These are phyloP conservation scores for Gossypium rotundifolium DNA, from an alignment of 345 rosid species.

Conservation along the genomic window DNA sequence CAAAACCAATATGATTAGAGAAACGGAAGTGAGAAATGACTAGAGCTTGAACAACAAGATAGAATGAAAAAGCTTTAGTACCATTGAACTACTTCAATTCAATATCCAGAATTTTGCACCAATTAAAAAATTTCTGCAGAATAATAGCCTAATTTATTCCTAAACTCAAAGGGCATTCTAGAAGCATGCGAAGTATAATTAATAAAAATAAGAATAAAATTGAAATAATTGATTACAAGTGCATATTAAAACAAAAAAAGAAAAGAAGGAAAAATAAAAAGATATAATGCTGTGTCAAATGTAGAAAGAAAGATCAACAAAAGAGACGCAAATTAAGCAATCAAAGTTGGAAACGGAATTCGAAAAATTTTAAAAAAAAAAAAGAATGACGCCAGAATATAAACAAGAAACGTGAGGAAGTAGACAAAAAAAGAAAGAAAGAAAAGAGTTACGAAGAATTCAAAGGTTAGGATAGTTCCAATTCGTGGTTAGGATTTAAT, in stretches of 20 bases:
- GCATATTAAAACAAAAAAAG: neutral
- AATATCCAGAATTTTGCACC: neutral
- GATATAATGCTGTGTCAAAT: neutral
- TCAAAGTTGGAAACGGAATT: neutral
- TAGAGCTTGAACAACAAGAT: neutral
- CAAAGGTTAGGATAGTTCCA: neutral
- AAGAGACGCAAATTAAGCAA: neutral
- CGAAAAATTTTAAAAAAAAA: neutral
- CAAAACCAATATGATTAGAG: neutral
- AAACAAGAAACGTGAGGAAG: neutral
- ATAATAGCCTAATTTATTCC: neutral
- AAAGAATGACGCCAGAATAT: neutral
- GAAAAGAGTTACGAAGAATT: neutral
- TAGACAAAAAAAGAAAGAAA: neutral
- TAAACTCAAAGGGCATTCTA: neutral
- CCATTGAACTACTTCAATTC: neutral
- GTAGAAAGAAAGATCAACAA: neutral
- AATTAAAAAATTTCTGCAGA: neutral
- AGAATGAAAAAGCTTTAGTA: neutral
- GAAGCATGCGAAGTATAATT: neutral
- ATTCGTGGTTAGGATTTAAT: neutral
- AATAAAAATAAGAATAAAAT: neutral
- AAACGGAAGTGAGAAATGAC: neutral
- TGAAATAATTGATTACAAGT: neutral
- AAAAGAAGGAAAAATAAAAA: neutral